These are phyloP conservation scores for Pinus tabuliformis DNA, from an alignment of 75 land plant species.

Conservation along the genomic window DNA sequence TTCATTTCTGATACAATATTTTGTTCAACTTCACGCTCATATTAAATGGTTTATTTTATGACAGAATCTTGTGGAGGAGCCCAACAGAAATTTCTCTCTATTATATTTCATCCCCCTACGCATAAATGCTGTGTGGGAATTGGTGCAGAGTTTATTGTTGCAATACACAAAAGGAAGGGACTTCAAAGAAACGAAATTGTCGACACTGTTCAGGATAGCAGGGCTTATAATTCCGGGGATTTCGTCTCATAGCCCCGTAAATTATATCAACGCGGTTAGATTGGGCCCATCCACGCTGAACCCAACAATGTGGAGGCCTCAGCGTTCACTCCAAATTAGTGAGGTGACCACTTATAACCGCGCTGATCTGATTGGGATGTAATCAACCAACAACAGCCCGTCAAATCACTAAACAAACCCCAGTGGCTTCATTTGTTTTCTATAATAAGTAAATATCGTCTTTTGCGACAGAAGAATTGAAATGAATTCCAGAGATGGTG, in stretches of 20 bases:
- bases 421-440: no score
- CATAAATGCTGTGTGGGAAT: conserved; percentile 48
- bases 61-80: conserved; percentile 54
- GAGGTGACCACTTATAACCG: no score
- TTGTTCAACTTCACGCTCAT: not conserved
- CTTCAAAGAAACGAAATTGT: conserved; percentile 42
- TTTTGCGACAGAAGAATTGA: no score
- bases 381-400: no score
- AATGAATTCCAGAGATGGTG: no score
- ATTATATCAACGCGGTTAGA: conserved; percentile 65
- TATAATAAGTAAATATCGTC: no score
- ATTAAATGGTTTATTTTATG: not conserved
- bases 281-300: conserved; percentile 22
- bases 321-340: no score
- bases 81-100: conserved; percentile 48
- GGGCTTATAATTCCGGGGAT: conserved; percentile 61
- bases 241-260: conserved; percentile 53
- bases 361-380: no score
- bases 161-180: conserved; percentile 22
- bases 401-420: no score
- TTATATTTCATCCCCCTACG: conserved; percentile 14
- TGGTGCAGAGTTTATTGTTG: conserved; percentile 28
- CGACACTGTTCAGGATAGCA: conserved; percentile 19
- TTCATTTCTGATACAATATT: not conserved
- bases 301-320: no score